Conservation (phyloP, 805 yeast genomes). For the Saccharomycopsis sp. region DNA sequence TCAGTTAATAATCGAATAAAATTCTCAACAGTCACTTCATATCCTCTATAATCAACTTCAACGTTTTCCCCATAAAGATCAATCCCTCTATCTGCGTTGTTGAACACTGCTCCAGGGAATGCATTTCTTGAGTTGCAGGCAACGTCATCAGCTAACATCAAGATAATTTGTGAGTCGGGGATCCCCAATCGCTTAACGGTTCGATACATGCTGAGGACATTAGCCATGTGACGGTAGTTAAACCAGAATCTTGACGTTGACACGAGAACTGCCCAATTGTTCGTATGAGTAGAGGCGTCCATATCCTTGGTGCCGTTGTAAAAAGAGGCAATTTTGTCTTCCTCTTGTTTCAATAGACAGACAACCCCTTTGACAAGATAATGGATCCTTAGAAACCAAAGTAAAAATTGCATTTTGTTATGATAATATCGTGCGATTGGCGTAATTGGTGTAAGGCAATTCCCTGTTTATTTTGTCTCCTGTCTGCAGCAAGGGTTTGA, state of each 20-base stretch:
- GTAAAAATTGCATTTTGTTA: background rate
- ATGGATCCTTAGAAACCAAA: background rate
- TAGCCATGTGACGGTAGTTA: slow-evolving; percentile 97
- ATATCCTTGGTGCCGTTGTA: background rate
- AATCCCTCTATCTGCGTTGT: slow-evolving; percentile 83
- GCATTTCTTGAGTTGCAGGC: slow-evolving; percentile 96
- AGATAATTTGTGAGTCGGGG: slow-evolving; percentile 94
- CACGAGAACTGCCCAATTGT: slow-evolving; percentile 80
- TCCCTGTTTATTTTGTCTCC: no score
- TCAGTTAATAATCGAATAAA: slow-evolving; percentile 89
- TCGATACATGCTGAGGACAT: slow-evolving; percentile 86
- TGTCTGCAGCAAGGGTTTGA: no score
- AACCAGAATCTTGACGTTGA: slow-evolving; percentile 98
- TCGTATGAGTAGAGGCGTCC: slow-evolving; percentile 42
- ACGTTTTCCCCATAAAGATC: slow-evolving; percentile 92
- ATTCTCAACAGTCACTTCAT: slow-evolving; percentile 96
- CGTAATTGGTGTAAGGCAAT: no score
- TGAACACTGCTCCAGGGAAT: slow-evolving; percentile 93
- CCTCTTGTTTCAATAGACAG: background rate
- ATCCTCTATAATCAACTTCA: slow-evolving; percentile 95
- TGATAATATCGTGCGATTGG: no score
- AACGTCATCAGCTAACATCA: slow-evolving; percentile 94
- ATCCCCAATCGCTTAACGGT: slow-evolving; percentile 94
- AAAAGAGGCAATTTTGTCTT: background rate
- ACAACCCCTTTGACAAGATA: background rate